Evolutionary conservation across 1,139 yeast genomes (phyloP).

Genomic region (Geotrichum candidum): DNA sequence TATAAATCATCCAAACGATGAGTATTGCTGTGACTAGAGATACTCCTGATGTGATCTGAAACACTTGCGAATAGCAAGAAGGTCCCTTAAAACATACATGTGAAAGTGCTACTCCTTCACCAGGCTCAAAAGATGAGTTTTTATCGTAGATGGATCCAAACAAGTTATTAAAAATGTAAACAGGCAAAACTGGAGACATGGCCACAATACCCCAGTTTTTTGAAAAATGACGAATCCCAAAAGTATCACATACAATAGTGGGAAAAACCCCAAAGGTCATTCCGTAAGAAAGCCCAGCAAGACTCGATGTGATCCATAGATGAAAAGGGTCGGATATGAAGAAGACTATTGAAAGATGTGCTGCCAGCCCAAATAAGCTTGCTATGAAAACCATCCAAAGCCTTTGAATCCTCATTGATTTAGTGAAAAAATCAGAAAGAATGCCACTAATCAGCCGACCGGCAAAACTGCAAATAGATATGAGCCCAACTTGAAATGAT

Average conservation of each 20-base stretch:
- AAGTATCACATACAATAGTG: slow-evolving; percentile 63
- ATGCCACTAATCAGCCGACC: slow-evolving; percentile 66
- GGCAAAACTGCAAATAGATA: slow-evolving; percentile 56
- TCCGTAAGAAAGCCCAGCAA: slow-evolving; percentile 69
- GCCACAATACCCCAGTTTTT: slow-evolving; percentile 68
- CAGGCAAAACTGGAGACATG: slow-evolving; percentile 32
- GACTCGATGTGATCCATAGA: slow-evolving; percentile 46
- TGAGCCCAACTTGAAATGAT: slow-evolving; percentile 64
- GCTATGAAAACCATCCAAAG: slow-evolving; percentile 62
- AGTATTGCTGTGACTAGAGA: slow-evolving; percentile 37
- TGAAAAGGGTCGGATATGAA: slow-evolving; percentile 34
- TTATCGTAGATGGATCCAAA: slow-evolving; percentile 35
- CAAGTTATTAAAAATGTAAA: slow-evolving; percentile 32
- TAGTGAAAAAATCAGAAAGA: slow-evolving; percentile 50
- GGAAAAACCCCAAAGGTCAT: slow-evolving; percentile 72
- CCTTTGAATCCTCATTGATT: slow-evolving; percentile 49
- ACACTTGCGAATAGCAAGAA: slow-evolving; percentile 27
- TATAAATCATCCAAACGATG: slow-evolving; percentile 27
- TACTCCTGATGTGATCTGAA: slow-evolving; percentile 32
- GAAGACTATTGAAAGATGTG: slow-evolving; percentile 26
- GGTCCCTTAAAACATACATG: slow-evolving; percentile 26
- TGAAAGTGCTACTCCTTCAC: neutral
- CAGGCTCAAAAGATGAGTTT: slow-evolving; percentile 20
- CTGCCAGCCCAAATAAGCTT: slow-evolving; percentile 34
- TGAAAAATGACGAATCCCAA: slow-evolving; percentile 63